Base-by-base conservation (phyloP, 2,329 filamentous ascomycete genomes). In the Aureobasidium sp. region DNA sequence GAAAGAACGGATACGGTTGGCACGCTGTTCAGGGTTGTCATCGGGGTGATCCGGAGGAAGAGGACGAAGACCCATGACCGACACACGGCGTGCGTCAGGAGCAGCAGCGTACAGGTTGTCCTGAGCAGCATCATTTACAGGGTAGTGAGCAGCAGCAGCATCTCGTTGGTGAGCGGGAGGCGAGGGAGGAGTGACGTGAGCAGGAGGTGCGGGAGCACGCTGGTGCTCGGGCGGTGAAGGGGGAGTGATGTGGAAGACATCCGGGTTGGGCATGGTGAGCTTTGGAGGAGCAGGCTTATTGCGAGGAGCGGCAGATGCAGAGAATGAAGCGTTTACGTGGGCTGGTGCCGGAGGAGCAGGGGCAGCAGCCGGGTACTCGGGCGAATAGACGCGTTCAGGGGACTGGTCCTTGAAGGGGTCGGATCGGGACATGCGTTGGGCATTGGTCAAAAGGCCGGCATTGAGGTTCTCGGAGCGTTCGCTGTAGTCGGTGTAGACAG, bases 1-100 rank as follows among this genome's bases (percentile, higher is more conserved):
- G 79, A 99, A 99, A 4, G 94, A 99, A 73, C 94, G 85, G 67
- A 99, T 99, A 62, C 94, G 87, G 79, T 97, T 97, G 66, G 94
- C 94, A 69, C 94, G 86, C 70, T 93, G 87, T 74, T 97, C 94
- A 0, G 94, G 91, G 72, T 97, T 93, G 71, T 97, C 94, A 3
- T 87, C 84, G 47, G 90, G 85, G 66, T 96, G 89, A 70, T 92
- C 87, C 39, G 91, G 90, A 5, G 94, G 94, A 64, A 99, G 81
- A 27, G 94, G 94, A 16, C 94, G 88, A 74, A 96, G 70, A 53
- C 83, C 83, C 73, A 85, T 80, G 27, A 72, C 68, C 3, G 82
- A 85, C 59, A 85, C 70, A 62, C 82, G 76, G 63, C 78, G 79
- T 50, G 75, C 75, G 67, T 79, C 71, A 53, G 66, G 67, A 37